Evolutionary conservation across 495 filamentous ascomycete genomes (phyloP), one percentile per base, ranked within the genome.

Genomic region (Cetradonia linearis): DNA sequence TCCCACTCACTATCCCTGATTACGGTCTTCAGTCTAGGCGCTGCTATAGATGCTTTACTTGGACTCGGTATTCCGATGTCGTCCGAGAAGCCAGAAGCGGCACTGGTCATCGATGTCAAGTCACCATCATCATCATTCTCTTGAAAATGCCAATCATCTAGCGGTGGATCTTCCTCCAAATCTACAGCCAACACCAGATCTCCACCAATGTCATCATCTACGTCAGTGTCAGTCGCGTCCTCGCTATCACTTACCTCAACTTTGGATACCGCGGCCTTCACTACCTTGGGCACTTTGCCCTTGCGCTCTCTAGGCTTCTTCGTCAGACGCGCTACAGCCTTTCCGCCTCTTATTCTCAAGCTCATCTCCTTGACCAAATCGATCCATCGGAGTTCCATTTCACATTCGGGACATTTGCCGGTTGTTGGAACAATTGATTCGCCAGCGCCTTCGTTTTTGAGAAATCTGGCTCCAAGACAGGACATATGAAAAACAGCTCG

Each of bases 321-420:
- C 65, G 90, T 70, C 27, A 93, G 70, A 52, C 76, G 77, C 23
- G 80, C 81, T 3, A 88, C 66, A 63, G 88, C 83, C 48, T 84
- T 84, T 62, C 76, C 68, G 16, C 84, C 89, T 49, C 89, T 78
- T 30, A 76, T 72, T 56, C 91, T 77, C 33, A 95, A 70, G 53
- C 77, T 92, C 61, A 91, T 70, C 68, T 95, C 91, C 66, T 84
- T 90, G 70, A 91, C 86, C 65, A 96, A 78, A 50, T 86, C 76
- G 0, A 81, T 74, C 93, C 93, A 98, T 50, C 76, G 66, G 9
- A 88, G 73, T 23, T 76, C 70, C 0, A 73, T 71, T 1, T 77
- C 70, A 68, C 93, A 98, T 44, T 69, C 70, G 2, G 89, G 90
- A 73, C 93, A 98, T 4, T 65, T 70, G 1, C 92, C 92, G 10